These are phyloP conservation scores for Acacia pycnantha DNA, from an alignment of 331 rosid genomes.

Conservation along the genomic window DNA sequence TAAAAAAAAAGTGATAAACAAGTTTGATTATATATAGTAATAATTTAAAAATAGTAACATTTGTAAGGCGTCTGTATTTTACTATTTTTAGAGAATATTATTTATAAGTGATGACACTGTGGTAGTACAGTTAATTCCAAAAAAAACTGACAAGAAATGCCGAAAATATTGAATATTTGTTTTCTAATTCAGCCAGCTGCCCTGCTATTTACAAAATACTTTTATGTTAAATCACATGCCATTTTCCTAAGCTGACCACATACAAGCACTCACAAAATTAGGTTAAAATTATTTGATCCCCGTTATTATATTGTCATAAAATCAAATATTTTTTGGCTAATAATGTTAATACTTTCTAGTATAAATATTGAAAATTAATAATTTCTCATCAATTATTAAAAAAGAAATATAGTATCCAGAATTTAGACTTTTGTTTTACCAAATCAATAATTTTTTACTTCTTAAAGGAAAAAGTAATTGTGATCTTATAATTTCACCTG, in stretches of 20 bases:
- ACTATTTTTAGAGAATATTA: background rate
- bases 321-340: background rate
- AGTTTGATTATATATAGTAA: background rate
- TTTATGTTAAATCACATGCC: slow-evolving; percentile 24
- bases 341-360: background rate
- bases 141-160: background rate
- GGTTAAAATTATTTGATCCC: background rate
- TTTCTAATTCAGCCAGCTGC: background rate
- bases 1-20: background rate
- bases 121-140: background rate
- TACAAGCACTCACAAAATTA: background rate
- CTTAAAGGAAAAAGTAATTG: background rate
- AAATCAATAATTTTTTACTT: no score
- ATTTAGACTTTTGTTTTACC: background rate
- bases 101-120: background rate
- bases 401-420: background rate
- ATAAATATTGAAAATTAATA: background rate
- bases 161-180: background rate
- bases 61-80: background rate
- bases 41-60: background rate
- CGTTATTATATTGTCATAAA: background rate
- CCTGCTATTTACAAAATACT: background rate
- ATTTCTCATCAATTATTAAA: background rate
- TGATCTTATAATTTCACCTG: no score
- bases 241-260: background rate